Evolutionary conservation across 2,329 filamentous ascomycete species (phyloP).

Genomic region (Basipetospora chlamydospora): DNA sequence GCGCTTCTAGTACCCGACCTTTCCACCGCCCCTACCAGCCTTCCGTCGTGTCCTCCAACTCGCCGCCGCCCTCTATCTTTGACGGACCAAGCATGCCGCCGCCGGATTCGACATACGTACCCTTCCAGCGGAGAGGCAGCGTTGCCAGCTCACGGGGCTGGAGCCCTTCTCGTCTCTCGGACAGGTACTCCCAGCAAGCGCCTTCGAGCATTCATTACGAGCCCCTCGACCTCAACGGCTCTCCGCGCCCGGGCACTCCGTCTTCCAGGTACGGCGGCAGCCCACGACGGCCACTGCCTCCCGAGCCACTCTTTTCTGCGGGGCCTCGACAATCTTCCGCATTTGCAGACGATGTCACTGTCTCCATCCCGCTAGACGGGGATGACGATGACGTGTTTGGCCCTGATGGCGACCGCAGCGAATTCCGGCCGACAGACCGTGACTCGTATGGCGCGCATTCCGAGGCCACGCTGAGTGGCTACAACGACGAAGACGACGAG

Average conservation of each 20-base stretch:
- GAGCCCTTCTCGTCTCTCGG: constrained; percentile 33
- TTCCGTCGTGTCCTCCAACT: constrained; percentile 32
- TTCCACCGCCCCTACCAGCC: constrained; percentile 35
- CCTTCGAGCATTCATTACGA: constrained; percentile 64
- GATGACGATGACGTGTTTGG: constrained; percentile 57
- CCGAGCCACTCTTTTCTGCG: constrained; percentile 67
- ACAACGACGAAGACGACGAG: constrained; percentile 14
- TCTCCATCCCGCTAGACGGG: constrained; percentile 53
- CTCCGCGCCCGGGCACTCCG: constrained; percentile 77
- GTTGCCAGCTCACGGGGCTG: constrained; percentile 32
- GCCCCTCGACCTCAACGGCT: constrained; percentile 77
- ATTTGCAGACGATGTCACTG: constrained; percentile 53
- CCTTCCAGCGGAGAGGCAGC: constrained; percentile 33
- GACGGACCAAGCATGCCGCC: constrained; percentile 48
- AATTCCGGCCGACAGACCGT: constrained; percentile 34
- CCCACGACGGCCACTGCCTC: constrained; percentile 72
- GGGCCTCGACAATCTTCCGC: constrained; percentile 32
- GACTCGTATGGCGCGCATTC: constrained; percentile 43
- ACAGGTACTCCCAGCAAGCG: constrained; percentile 57
- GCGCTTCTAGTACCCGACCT: constrained; percentile 24
- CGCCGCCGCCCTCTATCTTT: constrained; percentile 32
- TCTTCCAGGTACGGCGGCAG: constrained; percentile 81
- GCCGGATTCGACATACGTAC: constrained; percentile 47
- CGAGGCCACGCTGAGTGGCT: constrained; percentile 39
- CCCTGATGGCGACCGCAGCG: constrained; percentile 38